Base-by-base conservation (phyloP, 306 rosid genomes). In the Gastrolobium villosum region DNA sequence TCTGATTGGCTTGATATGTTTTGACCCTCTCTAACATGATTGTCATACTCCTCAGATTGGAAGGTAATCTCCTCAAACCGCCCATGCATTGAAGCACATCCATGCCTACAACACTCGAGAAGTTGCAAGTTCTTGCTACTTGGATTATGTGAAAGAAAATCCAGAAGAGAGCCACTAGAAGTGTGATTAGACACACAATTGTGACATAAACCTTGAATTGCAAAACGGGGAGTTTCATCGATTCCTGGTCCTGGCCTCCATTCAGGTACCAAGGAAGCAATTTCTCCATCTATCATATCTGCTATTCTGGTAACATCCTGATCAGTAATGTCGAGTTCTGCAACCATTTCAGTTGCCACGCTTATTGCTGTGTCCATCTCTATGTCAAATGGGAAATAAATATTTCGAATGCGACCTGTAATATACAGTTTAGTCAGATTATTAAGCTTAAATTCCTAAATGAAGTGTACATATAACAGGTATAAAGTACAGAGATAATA, bases 291-390 rank as follows among this genome's bases (percentile, higher is more conserved):
- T 11, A 94, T 94, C 99, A 89, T 94, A 74, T 90, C 97, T 6
- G 98, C 97, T 87, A 94, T 94, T 62, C 92, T 77, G 52, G 89
- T 92, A 49, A 87, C 97, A 83, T 95, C 97, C 77, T 89, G 99
- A 79, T 95, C 98, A 0, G 91, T 93, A 20, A 95, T 93, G 82
- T 93, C 97, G 1, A 95, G 91, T 48, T 95, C 99, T 31, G 96
- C 97, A 60, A 93, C 92, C 99, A 95, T 95, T 84, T 95, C 99
- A 2, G 98, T 85, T 13, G 99, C 97, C 62, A 95, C 99, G 5
- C 93, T 91, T 43, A 92, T 73, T 77, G 99, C 97, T 66, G 99
- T 95, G 87, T 92, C 99, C 15, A 32, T 85, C 83, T 91, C 92
- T 61, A 87, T 66, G 85, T 95, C 97, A 45, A 95, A 95, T 3